Conservation (phyloP, 2,329 filamentous ascomycete species). For the Erysiphe neolycopersici region DNA sequence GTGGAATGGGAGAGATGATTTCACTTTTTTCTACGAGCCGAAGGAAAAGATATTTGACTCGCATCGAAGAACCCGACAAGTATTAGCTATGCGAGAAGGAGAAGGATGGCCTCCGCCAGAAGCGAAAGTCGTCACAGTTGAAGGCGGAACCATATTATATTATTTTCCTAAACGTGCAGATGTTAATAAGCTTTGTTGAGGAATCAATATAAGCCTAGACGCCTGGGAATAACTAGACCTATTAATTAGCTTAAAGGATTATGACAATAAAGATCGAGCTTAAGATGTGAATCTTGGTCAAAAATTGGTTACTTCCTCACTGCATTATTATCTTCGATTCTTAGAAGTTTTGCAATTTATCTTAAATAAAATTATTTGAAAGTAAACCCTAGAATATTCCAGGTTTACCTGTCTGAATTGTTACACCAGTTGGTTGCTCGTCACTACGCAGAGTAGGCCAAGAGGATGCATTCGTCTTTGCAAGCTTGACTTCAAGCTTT, state of each 20-base stretch:
- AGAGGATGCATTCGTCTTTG: slow-evolving; percentile 33
- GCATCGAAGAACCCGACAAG: neutral
- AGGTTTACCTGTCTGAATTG: slow-evolving; percentile 69
- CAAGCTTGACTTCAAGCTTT: slow-evolving; percentile 40
- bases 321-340: no score
- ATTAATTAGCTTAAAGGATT: no score
- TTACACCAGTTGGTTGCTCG: slow-evolving; percentile 43
- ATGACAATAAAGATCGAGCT: neutral
- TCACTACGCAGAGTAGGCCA: slow-evolving; percentile 44
- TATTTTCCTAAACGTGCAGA: neutral
- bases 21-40: neutral
- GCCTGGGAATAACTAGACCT: no score
- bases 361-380: neutral
- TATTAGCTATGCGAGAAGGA: neutral
- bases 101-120: neutral
- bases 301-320: neutral
- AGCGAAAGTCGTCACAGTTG: neutral
- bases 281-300: neutral
- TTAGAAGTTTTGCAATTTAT: no score
- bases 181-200: neutral
- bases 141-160: neutral
- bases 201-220: neutral
- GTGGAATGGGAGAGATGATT: neutral
- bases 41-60: neutral
- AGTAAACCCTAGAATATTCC: slow-evolving; percentile 20